A percentile compares a stretch with the other conserved stretches of the same genome.
Conservation (phyloP, 495 filamentous ascomycete genomes). For the Hypoxylon perforatum region DNA sequence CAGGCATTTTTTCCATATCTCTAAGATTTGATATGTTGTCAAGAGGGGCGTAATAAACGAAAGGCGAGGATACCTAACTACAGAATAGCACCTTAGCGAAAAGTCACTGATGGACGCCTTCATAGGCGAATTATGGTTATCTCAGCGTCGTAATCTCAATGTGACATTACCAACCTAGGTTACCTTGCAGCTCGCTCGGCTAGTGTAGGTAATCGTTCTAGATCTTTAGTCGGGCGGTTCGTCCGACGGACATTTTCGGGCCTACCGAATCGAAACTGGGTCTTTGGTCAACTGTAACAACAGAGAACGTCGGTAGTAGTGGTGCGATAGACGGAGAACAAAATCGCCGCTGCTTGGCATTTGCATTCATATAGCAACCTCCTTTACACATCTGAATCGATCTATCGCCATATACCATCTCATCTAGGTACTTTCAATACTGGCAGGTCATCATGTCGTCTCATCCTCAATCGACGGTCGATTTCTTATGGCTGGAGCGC, state of each 20-base stretch:
- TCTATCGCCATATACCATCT: too few species aligned
- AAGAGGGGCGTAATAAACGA: too few species aligned
- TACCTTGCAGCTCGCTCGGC: too few species aligned
- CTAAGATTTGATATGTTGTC: neutral
- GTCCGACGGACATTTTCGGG: constrained; percentile 1
- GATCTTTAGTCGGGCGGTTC: neutral
- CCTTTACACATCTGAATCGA: too few species aligned
- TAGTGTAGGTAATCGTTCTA: neutral
- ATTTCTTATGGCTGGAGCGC: constrained; percentile 12
- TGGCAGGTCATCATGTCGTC: constrained; percentile 9
- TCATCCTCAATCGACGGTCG: neutral
- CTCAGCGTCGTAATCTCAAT: neutral
- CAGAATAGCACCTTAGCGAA: neutral
- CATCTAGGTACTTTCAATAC: too few species aligned
- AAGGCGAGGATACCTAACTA: constrained; percentile 4
- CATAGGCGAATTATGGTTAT: neutral
- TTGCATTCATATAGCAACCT: constrained; percentile 10
- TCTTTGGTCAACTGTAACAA: too few species aligned
- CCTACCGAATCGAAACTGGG: neutral
- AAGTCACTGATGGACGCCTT: neutral
- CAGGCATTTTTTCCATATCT: constrained; percentile 25
- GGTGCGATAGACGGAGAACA: too few species aligned
- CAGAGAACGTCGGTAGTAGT: neutral
- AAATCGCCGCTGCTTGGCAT: too few species aligned
- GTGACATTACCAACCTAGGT: too few species aligned